phyloP scores from a whole-genome alignment of 148 eudicot species.

The Fallopia convolvulus region DNA sequence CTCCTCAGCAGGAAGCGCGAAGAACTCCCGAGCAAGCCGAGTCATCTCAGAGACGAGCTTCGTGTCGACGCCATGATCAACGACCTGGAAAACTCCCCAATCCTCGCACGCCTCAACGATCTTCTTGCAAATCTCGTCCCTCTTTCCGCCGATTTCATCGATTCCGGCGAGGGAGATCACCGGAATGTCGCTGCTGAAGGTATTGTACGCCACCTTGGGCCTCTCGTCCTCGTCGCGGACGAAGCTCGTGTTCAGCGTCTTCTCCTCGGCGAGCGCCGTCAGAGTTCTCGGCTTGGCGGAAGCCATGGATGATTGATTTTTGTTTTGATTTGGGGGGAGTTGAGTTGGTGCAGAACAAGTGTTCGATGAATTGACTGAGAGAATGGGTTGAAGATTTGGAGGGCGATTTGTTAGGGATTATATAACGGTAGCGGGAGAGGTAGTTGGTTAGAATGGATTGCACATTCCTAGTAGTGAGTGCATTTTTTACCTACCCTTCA shows the following conservation, averaged over 20 bases:
- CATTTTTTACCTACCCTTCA: not conserved
- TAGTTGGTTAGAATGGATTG: not conserved
- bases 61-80: constrained; percentile 69
- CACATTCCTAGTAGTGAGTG: not conserved
- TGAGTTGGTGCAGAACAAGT: not conserved
- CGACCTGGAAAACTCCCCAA: constrained; percentile 91
- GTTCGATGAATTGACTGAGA: constrained; percentile 7
- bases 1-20: constrained; percentile 65
- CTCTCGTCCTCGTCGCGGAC: constrained; percentile 89
- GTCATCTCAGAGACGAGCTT: constrained; percentile 55
- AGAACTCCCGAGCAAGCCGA: constrained; percentile 54
- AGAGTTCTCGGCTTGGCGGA: constrained; percentile 34
- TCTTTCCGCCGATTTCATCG: constrained; percentile 30
- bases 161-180: constrained; percentile 75
- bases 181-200: constrained; percentile 64
- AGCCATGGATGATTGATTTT: constrained; percentile 23
- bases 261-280: constrained; percentile 37
- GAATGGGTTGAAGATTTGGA: not conserved
- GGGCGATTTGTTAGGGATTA: not conserved
- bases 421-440: not conserved
- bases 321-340: not conserved
- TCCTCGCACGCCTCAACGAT: constrained; percentile 82
- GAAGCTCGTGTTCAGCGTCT: constrained; percentile 42
- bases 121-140: constrained; percentile 53
- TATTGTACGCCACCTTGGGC: constrained; percentile 75